These are phyloP conservation scores for Salix exigua DNA, from an alignment of 345 rosid species.

Conservation along the genomic window DNA sequence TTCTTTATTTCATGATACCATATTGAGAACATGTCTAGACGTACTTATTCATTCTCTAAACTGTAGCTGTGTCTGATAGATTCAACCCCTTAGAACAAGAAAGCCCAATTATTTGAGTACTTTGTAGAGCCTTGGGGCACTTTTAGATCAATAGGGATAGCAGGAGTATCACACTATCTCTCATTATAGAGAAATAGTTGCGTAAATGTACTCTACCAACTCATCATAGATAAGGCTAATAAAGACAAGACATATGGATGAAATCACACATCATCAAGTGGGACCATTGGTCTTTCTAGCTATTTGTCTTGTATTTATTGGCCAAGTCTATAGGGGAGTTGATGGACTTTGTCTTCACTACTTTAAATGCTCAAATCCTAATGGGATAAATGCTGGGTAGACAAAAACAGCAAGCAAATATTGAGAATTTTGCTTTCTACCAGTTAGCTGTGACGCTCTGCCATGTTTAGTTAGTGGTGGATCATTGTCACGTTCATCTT, in stretches of 20 bases:
- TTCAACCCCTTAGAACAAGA: neutral
- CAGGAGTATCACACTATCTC: neutral
- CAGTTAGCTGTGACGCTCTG: neutral
- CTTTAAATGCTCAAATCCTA: neutral
- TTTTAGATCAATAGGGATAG: neutral
- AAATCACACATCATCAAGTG: neutral
- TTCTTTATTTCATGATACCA: constrained; percentile 16
- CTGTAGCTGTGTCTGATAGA: neutral
- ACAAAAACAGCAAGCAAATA: neutral
- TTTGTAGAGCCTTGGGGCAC: neutral
- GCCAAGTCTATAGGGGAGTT: neutral
- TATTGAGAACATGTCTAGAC: neutral
- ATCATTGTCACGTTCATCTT: neutral
- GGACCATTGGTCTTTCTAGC: neutral
- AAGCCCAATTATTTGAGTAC: neutral
- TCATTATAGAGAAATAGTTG: neutral
- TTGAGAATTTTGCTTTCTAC: neutral
- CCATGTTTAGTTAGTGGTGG: neutral
- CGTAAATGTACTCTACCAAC: neutral
- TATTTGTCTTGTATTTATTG: neutral
- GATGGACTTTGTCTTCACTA: neutral
- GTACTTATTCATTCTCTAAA: neutral
- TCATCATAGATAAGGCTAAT: neutral
- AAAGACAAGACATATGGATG: neutral
- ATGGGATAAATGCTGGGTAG: neutral